These are phyloP conservation scores for Epithele typhae DNA, from an alignment of 768 basidiomycete genomes.

Conservation along the genomic window DNA sequence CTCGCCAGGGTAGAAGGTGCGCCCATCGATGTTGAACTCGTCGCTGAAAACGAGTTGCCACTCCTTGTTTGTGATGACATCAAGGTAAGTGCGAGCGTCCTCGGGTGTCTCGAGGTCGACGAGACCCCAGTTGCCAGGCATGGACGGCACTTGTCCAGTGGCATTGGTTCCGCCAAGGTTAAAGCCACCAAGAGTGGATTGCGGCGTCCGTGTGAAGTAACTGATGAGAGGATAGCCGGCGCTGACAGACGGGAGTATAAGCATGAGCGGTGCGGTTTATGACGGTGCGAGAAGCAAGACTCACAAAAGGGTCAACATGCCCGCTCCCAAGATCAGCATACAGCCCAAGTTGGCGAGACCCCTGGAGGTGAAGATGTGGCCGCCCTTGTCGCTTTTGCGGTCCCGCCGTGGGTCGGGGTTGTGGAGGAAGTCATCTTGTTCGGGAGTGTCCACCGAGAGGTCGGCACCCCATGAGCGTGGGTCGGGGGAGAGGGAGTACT, in stretches of 20 bases:
- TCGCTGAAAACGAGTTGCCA: conserved; percentile 78
- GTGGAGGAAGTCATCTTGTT: conserved; percentile 71
- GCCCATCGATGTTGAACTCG: conserved; percentile 72
- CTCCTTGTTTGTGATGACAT: conserved; percentile 15
- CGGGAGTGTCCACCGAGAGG: conserved; percentile 42
- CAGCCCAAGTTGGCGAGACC: conserved; percentile 74
- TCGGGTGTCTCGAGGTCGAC: conserved; percentile 54
- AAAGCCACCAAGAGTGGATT: conserved; percentile 37
- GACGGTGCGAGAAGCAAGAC: conserved; percentile 19
- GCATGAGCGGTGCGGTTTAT: too few relatives aligned
- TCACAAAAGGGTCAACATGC: conserved; percentile 57
- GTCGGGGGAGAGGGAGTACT: conserved; percentile 76
- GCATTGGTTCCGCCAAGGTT: conserved; percentile 43
- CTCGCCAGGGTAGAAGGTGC: conserved; percentile 72
- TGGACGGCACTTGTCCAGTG: conserved; percentile 40
- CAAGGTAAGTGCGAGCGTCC: conserved; percentile 34
- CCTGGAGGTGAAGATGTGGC: conserved; percentile 50
- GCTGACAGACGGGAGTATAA: conserved; percentile 26
- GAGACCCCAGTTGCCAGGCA: conserved; percentile 40
- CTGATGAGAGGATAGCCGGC: conserved; percentile 42
- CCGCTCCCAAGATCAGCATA: conserved; percentile 47
- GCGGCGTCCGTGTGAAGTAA: conserved; percentile 28
- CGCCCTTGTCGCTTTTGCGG: conserved; percentile 31
- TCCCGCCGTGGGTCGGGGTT: conserved; percentile 47
- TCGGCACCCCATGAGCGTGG: conserved; percentile 71